phyloP scores from a whole-genome alignment of 2,329 filamentous ascomycete genomes.

The Fonsecaea pugnacius region DNA sequence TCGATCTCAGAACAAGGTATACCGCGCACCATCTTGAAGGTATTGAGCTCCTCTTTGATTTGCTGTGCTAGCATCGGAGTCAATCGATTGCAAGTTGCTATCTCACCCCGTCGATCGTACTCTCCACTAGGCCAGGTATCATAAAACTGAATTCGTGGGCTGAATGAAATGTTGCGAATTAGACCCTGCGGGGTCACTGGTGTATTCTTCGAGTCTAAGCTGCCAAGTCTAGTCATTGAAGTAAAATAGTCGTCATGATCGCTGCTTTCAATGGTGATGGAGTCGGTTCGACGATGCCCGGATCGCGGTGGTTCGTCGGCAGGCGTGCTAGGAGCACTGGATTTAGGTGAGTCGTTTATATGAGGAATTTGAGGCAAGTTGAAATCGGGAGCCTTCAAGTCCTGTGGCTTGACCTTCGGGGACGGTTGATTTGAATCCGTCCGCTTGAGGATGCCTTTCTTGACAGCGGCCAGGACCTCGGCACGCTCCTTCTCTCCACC shows the following conservation, averaged over 20 bases:
- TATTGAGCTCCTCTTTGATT: conserved; percentile 99
- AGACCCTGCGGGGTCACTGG: conserved; percentile 75
- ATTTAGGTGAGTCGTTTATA: conserved; percentile 76
- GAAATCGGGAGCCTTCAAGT: conserved; percentile 58
- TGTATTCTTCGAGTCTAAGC: conserved; percentile 76
- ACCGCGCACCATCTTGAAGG: conserved; percentile 90
- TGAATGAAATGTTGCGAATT: conserved; percentile 73
- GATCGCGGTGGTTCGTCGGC: conserved; percentile 64
- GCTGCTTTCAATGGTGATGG: conserved; percentile 75
- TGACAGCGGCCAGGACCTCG: conserved; percentile 87
- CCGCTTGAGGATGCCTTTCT: conserved; percentile 94
- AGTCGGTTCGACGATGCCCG: conserved; percentile 68
- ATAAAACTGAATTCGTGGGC: conserved; percentile 89
- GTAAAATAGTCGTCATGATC: conserved; percentile 97
- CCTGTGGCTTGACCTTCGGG: conserved; percentile 67
- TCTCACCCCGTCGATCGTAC: conserved; percentile 93
- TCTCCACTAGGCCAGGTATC: conserved; percentile 96
- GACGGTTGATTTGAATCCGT: conserved; percentile 69
- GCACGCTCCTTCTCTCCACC: conserved; percentile 88
- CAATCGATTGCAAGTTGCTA: conserved; percentile 95
- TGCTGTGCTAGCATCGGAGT: conserved; percentile 97
- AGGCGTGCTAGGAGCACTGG: conserved; percentile 85
- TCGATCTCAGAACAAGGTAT: neutral
- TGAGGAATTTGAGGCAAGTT: conserved; percentile 66
- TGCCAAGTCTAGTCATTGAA: conserved; percentile 66